Evolutionary conservation across 2,329 filamentous ascomycete genomes (phyloP).

Genomic region (Aspergillus eucalypticola): DNA sequence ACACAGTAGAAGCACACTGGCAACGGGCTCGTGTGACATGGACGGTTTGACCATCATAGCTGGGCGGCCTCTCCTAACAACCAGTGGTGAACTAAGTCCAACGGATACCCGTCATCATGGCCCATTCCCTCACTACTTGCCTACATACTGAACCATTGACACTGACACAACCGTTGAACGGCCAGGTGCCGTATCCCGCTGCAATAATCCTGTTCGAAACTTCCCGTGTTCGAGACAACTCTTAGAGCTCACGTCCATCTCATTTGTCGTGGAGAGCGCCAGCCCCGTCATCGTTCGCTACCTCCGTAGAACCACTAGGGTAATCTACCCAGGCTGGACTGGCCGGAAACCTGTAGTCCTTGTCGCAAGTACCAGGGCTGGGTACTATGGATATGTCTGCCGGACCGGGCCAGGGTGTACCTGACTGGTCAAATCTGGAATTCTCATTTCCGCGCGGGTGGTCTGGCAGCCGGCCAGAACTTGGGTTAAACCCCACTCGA

Average conservation of each 20-base stretch:
- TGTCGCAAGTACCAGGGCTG: background rate
- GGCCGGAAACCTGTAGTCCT: slow-evolving; percentile 6
- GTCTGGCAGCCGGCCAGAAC: slow-evolving; percentile 7
- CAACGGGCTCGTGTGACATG: slow-evolving; percentile 2
- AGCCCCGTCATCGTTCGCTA: no score
- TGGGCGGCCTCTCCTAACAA: background rate
- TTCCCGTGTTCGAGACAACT: slow-evolving; percentile 16
- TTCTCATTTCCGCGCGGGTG: background rate
- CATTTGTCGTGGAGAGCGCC: no score
- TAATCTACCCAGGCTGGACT: background rate
- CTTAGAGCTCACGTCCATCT: no score
- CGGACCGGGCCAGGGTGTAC: slow-evolving; percentile 2
- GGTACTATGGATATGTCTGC: background rate
- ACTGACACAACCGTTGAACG: slow-evolving; percentile 1
- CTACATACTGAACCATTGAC: no score
- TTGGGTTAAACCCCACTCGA: slow-evolving; percentile 11
- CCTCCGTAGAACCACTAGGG: background rate
- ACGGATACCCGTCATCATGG: background rate
- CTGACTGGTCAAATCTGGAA: background rate
- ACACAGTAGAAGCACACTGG: background rate
- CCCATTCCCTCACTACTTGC: no score
- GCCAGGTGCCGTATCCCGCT: slow-evolving; percentile 6
- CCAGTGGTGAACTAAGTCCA: background rate
- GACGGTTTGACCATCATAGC: background rate
- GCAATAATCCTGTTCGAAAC: slow-evolving; percentile 20